Base-by-base conservation (phyloP, 2,329 filamentous ascomycete genomes). In the Microcyclospora tardicrescens region DNA sequence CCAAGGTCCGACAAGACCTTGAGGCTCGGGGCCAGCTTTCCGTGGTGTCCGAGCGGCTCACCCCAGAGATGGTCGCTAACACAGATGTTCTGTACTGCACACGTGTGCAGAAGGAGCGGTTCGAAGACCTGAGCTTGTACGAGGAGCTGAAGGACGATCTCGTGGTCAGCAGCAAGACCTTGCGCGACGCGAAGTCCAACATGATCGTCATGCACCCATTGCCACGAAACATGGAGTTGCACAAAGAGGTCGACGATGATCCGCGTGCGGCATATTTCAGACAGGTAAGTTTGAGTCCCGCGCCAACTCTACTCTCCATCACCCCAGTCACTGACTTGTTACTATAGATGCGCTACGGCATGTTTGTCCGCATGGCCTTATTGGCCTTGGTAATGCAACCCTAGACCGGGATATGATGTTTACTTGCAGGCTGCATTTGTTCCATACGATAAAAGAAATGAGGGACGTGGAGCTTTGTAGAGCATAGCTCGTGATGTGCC, bases 11-110 rank as follows among this genome's bases (percentile, higher is more conserved):
- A 42, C 73, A 83, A 43, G 70, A 79, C 49, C 75, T 96, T 33
- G 66, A 78, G 42, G 62, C 68, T 15, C 82, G 84, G 5, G 84
- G 83, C 12, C 84, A 93, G 65, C 72, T 95, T 11, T 67, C 82
- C 33, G 65, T 69, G 50, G 85, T 93, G 62, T 81, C 79, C 6
- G 77, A 81, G 55, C 73, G 77, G 49, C 71, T 98, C 43, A 95
- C 85, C 0, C 77, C 84, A 0, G 86, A 95, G 60, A 86, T 96
- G 36, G 67, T 98, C 40, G 81, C 81, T 13, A 74, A 75, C 49
- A 89, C 81, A 42, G 91, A 98, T 53, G 89, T 98, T 4, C 71
- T 98, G 34, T 98, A 98, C 72, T 95, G 86, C 68, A 98, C 91
- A 1, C 79, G 91, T 12, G 83, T 98, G 50, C 91, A 98, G 66